Base-by-base conservation (phyloP, 75 land plant species). In the Selaginella tamariscina region DNA sequence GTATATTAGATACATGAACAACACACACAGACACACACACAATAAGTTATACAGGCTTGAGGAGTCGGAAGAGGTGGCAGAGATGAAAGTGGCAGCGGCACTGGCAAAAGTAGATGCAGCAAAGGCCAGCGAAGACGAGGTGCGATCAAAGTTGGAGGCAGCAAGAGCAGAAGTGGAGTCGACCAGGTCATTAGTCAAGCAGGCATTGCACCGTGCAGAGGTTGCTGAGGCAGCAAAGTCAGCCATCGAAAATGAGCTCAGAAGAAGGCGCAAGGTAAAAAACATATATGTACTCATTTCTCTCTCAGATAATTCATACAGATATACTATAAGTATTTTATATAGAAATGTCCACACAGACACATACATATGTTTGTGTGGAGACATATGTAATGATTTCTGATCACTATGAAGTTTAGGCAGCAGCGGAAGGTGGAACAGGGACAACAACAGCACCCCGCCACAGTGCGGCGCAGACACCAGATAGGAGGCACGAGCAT, bases 41-140 rank as follows among this genome's bases (percentile, higher is more conserved):
- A n/a, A n/a, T n/a, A n/a, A n/a, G n/a, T n/a, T n/a, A n/a, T n/a
- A n/a, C n/a, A n/a, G n/a, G 49, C 81, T 79, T 24, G 67, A 29
- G 74, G 80, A 79, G 31, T 77, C 82, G 0, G 80, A 81, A 27
- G 77, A 79, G 30, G 18, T 39, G 49, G 49, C 49, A 15, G 49
- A 39, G 49, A 39, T 39, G 49, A 39, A 39, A 39, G 49, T 39
- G 15, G 49, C 49, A 15, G 49, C 49, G 49, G 49, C 49, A 15
- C 49, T 39, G 49, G 49, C 49, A 5, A 39, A 39, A 39, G 49
- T 39, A 5, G 49, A 39, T 15, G 49, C 49, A 5, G 49, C 49
- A 39, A 39, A 39, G 49, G 49, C 49, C 11, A 39, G 49, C 49
- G 49, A 39, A 15, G 11, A 15, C 11, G 49, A 39, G 49, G 15